Percentiles rank a stretch among this genome's conserved stretches.
Conservation (phyloP, 805 yeast species). For the Zygotorulaspora sp. region DNA sequence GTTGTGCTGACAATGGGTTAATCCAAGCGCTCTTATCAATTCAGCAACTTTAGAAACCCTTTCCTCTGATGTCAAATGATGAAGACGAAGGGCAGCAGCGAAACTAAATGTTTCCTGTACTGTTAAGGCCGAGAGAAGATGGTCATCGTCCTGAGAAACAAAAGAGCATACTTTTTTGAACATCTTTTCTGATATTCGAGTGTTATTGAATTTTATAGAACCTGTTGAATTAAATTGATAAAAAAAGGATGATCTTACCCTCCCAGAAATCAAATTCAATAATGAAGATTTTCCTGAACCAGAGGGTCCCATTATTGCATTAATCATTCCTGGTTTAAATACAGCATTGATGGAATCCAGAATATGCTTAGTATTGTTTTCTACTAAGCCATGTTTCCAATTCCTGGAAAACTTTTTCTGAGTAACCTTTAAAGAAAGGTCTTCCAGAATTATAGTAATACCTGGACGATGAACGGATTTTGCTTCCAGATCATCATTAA, state of each 20-base stretch:
- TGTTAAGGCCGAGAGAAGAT: slow-evolving; percentile 63
- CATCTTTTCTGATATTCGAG: slow-evolving; percentile 34
- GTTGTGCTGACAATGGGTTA: slow-evolving; percentile 73
- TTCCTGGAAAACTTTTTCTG: slow-evolving; percentile 8
- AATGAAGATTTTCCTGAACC: slow-evolving; percentile 75
- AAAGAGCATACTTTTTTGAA: slow-evolving; percentile 55
- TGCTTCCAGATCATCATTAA: slow-evolving; percentile 17
- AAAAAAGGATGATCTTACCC: slow-evolving; percentile 40
- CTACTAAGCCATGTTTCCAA: slow-evolving; percentile 12
- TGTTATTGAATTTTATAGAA: slow-evolving; percentile 40
- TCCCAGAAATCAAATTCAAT: slow-evolving; percentile 56
- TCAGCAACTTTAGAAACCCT: slow-evolving; percentile 47
- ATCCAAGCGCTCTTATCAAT: slow-evolving; percentile 62
- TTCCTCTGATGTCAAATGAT: slow-evolving; percentile 40
- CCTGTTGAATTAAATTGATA: slow-evolving; percentile 39
- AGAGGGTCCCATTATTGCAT: slow-evolving; percentile 77
- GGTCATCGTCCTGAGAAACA: slow-evolving; percentile 78
- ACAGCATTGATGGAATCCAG: slow-evolving; percentile 46
- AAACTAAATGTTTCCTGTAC: slow-evolving; percentile 71
- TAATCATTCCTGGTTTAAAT: slow-evolving; percentile 53
- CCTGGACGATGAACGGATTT: slow-evolving; percentile 3
- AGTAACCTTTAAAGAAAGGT: slow-evolving; percentile 16
- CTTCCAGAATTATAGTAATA: slow-evolving; percentile 15
- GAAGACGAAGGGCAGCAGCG: slow-evolving; percentile 66
- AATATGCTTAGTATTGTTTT: slow-evolving; percentile 34